Evolutionary conservation across 495 filamentous ascomycete genomes (phyloP).

Genomic region (Penicillium salamii): DNA sequence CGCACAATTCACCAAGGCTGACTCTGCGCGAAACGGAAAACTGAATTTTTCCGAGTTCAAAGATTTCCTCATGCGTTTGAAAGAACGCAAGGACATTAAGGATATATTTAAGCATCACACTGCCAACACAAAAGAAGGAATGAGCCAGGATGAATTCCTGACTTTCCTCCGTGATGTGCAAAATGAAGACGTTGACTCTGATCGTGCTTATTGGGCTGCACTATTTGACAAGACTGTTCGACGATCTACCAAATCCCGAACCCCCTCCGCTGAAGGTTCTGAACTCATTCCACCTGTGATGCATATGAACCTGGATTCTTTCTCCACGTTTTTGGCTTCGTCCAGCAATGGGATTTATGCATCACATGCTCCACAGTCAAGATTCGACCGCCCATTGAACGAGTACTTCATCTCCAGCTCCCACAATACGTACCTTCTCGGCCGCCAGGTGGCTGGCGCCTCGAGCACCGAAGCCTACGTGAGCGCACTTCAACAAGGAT

Average conservation of each 20-base stretch:
- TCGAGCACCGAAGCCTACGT: conserved; percentile 96
- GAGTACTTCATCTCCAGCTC: conserved; percentile 99
- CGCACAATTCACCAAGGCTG: conserved; percentile 74
- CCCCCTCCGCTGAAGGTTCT: conserved; percentile 31
- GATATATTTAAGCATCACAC: conserved; percentile 58
- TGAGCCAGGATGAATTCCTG: conserved; percentile 71
- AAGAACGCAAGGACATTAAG: conserved; percentile 76
- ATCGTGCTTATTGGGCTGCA: conserved; percentile 62
- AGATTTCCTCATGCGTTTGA: conserved; percentile 76
- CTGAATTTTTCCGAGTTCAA: conserved; percentile 77
- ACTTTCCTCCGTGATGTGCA: conserved; percentile 72
- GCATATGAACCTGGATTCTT: conserved; percentile 70
- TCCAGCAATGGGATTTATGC: conserved; percentile 61
- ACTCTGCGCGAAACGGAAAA: conserved; percentile 54
- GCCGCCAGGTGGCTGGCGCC: conserved; percentile 81
- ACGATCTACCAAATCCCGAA: conserved; percentile 51
- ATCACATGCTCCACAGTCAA: conserved; percentile 51
- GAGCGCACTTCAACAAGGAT: conserved; percentile 79
- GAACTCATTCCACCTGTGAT: conserved; percentile 37
- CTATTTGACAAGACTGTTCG: conserved; percentile 75
- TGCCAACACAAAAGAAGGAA: conserved; percentile 54
- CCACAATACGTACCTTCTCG: conserved; percentile 95
- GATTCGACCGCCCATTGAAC: conserved; percentile 80
- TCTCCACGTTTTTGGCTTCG: conserved; percentile 76
- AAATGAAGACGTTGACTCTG: conserved; percentile 66